Conservation (phyloP, 1,284 basidiomycete species). For the Apiotrichum porosum region DNA sequence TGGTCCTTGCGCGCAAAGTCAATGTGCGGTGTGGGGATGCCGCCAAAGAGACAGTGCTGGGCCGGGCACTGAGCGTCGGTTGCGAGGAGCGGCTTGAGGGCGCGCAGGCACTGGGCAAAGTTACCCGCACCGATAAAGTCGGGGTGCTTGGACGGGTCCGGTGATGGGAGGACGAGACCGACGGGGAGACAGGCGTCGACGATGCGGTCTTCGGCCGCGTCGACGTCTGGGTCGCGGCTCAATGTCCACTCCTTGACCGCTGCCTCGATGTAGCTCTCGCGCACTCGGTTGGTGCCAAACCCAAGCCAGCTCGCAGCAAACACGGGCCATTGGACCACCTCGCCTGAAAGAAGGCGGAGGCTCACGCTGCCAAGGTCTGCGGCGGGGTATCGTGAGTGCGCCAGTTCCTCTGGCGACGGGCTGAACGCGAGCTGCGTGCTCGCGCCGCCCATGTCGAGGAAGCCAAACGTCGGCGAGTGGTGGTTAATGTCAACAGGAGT, state of each 20-base stretch:
- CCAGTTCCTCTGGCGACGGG: constrained; percentile 55
- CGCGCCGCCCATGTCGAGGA: constrained; percentile 98
- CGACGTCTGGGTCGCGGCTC: constrained; percentile 11
- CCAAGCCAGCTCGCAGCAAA: constrained; percentile 99
- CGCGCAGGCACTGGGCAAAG: constrained; percentile 74
- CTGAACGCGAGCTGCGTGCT: constrained; percentile 97
- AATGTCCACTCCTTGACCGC: constrained; percentile 53
- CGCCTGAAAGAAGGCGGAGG: constrained; percentile 74
- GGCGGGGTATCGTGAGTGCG: constrained; percentile 49
- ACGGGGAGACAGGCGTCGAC: constrained; percentile 86
- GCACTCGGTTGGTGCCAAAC: constrained; percentile 93
- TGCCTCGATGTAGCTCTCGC: constrained; percentile 80
- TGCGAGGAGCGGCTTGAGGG: constrained; percentile 75
- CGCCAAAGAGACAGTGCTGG: constrained; percentile 90
- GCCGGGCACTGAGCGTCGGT: constrained; percentile 78
- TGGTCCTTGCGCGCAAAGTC: constrained; percentile 73
- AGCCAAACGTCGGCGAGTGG: constrained; percentile 78
- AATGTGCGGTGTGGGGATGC: constrained; percentile 78
- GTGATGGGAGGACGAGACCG: constrained; percentile 56
- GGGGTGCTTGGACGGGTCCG: constrained; percentile 55
- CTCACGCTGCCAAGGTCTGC: constrained; percentile 73
- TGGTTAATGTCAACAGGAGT: constrained; percentile 47
- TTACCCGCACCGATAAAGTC: constrained; percentile 82
- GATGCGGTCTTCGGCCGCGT: constrained; percentile 40
- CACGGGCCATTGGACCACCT: constrained; percentile 82